phyloP scores from a whole-genome alignment of 2,329 filamentous ascomycete species.

The Bertia moriformis region DNA sequence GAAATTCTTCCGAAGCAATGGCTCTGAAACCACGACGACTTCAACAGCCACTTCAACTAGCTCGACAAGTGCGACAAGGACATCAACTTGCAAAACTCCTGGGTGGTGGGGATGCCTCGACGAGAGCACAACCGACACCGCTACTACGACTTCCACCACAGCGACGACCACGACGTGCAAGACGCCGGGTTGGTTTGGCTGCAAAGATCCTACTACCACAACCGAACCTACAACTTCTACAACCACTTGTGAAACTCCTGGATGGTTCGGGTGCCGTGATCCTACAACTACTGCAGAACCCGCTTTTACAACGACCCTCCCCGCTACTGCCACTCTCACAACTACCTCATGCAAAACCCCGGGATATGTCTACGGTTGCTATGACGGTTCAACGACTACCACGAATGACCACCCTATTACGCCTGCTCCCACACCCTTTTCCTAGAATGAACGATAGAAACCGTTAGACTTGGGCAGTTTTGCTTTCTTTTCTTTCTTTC shows the following conservation, averaged over 20 bases:
- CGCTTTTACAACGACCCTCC: background rate
- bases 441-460: too few species aligned
- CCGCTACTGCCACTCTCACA: background rate
- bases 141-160: slow-evolving; percentile 7
- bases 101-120: slow-evolving; percentile 82
- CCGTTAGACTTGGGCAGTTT: too few species aligned
- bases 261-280: background rate
- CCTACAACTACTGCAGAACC: background rate
- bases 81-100: slow-evolving; percentile 74
- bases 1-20: slow-evolving; percentile 92
- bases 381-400: background rate
- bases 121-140: slow-evolving; percentile 37
- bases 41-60: slow-evolving; percentile 37
- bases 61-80: slow-evolving; percentile 41
- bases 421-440: too few species aligned
- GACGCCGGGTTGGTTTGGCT: slow-evolving; percentile 54
- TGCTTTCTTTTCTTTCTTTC: too few species aligned
- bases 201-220: slow-evolving; percentile 34
- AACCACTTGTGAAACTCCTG: slow-evolving; percentile 4
- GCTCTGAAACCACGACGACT: slow-evolving; percentile 60
- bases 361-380: background rate
- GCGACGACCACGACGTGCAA: slow-evolving; percentile 31
- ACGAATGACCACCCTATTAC: too few species aligned
- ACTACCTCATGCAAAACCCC: background rate
- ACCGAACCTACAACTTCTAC: slow-evolving; percentile 4